Conservation (phyloP, 1,284 basidiomycete genomes). For the Microstroma glucosiphilum region DNA sequence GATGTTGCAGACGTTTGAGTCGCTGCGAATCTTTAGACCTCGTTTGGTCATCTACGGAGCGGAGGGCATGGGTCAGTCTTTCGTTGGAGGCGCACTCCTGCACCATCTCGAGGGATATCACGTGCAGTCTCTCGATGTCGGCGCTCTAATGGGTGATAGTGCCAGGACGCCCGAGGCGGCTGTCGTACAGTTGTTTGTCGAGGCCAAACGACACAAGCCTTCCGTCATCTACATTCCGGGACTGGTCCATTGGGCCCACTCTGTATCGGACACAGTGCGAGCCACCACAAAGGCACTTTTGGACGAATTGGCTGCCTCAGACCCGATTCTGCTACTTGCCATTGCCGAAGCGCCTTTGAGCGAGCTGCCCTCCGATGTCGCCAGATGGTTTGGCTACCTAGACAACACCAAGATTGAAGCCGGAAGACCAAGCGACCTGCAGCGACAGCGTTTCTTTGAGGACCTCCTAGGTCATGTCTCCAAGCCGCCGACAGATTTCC, state of each 20-base stretch:
- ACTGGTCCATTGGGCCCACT: conserved; percentile 74
- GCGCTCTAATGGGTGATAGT: conserved; percentile 80
- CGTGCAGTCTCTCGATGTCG: conserved; percentile 86
- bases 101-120: conserved; percentile 95
- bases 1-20: conserved; percentile 70
- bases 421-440: not conserved
- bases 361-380: conserved; percentile 73
- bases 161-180: conserved; percentile 82
- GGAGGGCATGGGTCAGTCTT: conserved; percentile 80
- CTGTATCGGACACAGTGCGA: conserved; percentile 75
- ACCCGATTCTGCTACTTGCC: conserved; percentile 84
- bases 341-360: conserved; percentile 71
- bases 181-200: conserved; percentile 91
- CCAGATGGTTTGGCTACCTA: conserved; percentile 78
- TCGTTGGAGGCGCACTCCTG: conserved; percentile 80
- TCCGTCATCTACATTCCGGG: conserved; percentile 92
- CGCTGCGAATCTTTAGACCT: conserved; percentile 81
- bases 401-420: conserved; percentile 71
- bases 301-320: conserved; percentile 79
- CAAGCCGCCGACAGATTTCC: conserved; percentile 75
- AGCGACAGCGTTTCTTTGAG: conserved; percentile 73
- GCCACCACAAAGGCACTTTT: conserved; percentile 83
- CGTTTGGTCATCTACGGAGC: conserved; percentile 77
- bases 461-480: conserved; percentile 51
- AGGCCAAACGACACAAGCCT: conserved; percentile 94